Base-by-base conservation (phyloP, 129 eudicot genomes). In the Ambrosia artemisiifolia region DNA sequence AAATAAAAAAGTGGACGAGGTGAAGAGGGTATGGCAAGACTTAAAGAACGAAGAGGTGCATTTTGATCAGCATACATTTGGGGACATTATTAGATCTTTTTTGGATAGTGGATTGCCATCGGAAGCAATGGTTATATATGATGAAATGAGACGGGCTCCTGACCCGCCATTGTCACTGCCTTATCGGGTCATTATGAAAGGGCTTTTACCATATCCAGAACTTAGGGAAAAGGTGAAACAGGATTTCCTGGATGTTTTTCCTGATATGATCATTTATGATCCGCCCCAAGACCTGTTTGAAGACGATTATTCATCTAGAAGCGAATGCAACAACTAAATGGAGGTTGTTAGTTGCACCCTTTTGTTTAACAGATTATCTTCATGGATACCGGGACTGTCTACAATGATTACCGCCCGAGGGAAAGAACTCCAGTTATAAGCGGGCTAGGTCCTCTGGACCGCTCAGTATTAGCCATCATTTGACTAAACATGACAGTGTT, bases 1-100 rank as follows among this genome's bases (percentile, higher is more conserved):
- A 80, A 95, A 79, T 75, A 95, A 86, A 77, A 84, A 80, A 71
- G 83, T 84, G 10, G 96, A 88, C 2, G 94, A 88, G 80, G 86
- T 85, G 46, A 84, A 81, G 16, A 74, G 6, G 43, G 91, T 90
- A 17, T 95, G 97, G 97, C 75, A 60, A 19, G 94, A 95, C 83
- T 66, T 88, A 36, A 94, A 84, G 70, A 67, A 56, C 51, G 97
- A 95, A 77, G 83, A 78, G 28, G 93, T 90, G 33, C 88, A 84
- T 38, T 84, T 95, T 47, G 97, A 95, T 81, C 96, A 94, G 66
- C 99, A 94, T 70, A 94, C 99, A 3, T 94, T 90, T 74, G 99
- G 99, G 44, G 99, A 90, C 73, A 85, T 95, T 16, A 64, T 95
- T 35, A 86, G 97, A 80, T 92, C 85, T 3, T 90, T 90, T 72